These are phyloP conservation scores for Phylloporus scabripes DNA, from an alignment of 768 basidiomycete genomes.

Conservation along the genomic window DNA sequence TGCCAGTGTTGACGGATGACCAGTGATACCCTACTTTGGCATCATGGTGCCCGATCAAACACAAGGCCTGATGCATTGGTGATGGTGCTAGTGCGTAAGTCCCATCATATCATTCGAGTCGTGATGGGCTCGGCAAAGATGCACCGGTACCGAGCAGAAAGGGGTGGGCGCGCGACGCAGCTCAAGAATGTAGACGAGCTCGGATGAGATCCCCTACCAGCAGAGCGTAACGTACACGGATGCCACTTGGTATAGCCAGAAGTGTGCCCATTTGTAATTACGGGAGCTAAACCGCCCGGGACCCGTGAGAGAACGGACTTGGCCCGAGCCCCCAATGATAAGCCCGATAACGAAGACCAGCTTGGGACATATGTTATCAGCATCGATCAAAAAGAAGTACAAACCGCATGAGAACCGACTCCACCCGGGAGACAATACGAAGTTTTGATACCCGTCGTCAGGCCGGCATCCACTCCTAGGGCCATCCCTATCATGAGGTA, in stretches of 20 bases:
- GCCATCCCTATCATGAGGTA: constrained; percentile 28
- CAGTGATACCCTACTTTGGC: not conserved
- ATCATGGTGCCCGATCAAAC: not conserved
- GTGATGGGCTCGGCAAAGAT: not conserved
- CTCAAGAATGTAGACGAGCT: not conserved
- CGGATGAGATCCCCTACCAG: not conserved
- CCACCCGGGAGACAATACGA: constrained; percentile 47
- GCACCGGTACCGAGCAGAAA: not conserved
- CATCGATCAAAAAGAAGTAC: not conserved
- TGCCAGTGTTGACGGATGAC: not conserved
- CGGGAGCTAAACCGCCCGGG: not conserved
- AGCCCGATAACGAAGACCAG: not conserved
- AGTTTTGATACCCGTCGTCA: constrained; percentile 53
- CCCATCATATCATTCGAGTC: not conserved
- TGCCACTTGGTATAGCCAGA: not conserved
- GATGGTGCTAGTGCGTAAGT: not conserved
- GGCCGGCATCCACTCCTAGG: constrained; percentile 37
- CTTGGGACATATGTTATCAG: not conserved
- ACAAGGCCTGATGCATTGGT: not conserved
- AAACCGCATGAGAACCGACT: constrained; percentile 28
- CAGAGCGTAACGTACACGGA: not conserved
- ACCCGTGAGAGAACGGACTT: not conserved
- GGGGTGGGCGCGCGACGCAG: not conserved
- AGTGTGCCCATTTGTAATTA: not conserved
- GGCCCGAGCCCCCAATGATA: not conserved